phyloP scores from a whole-genome alignment of 2,329 filamentous ascomycete species.

The Metarhizium anisopliae region DNA sequence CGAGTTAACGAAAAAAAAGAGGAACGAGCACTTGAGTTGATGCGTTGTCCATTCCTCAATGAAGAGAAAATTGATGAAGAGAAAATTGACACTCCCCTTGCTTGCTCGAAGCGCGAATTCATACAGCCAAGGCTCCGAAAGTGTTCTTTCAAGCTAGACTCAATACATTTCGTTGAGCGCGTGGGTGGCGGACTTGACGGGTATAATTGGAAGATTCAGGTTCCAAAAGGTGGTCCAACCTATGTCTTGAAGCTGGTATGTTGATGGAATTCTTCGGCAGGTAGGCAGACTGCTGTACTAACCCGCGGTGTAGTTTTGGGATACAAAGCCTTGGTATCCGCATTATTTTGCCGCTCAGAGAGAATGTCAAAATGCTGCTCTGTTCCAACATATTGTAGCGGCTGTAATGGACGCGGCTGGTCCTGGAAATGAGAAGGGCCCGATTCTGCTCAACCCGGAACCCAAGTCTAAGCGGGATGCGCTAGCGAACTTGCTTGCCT shows the following conservation, averaged over 20 bases:
- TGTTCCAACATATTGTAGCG: neutral
- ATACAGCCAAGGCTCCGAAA: neutral
- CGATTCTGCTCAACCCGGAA: neutral
- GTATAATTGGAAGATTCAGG: conserved; percentile 1
- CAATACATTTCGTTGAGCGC: neutral
- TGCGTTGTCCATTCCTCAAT: neutral
- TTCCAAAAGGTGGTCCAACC: neutral
- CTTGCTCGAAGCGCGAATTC: neutral
- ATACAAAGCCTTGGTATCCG: neutral
- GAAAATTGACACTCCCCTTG: neutral
- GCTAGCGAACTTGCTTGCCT: neutral
- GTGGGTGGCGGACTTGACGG: conserved; percentile 1
- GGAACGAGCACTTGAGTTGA: neutral
- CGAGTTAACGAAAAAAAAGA: neutral
- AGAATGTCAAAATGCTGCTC: conserved; percentile 3
- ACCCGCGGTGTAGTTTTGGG: neutral
- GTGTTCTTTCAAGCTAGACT: neutral
- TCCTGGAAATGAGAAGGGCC: neutral
- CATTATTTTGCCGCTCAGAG: conserved; percentile 2
- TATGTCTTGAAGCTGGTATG: conserved; percentile 1
- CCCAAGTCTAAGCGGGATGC: neutral
- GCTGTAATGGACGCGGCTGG: neutral
- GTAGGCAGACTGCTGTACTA: neutral
- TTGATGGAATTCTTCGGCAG: neutral
- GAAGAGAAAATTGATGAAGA: neutral